Evolutionary conservation across 208 protist species (phyloP).

Genomic region (Crithidia mellificae): DNA sequence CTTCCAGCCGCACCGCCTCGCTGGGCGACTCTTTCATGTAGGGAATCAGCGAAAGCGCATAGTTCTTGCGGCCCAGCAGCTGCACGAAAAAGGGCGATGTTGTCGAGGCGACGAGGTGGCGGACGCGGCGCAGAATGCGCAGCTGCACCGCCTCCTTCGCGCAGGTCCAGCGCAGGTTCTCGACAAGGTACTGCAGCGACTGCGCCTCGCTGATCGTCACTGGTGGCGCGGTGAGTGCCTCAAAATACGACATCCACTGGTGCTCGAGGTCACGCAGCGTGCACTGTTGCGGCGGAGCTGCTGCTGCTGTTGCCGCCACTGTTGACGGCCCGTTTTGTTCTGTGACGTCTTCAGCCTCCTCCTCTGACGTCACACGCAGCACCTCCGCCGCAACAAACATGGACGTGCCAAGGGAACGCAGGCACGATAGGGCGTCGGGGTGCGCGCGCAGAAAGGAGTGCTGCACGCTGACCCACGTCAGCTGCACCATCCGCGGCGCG

Average conservation of each 20-base stretch:
- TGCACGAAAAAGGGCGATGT: slow-evolving; percentile 46
- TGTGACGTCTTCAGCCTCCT: slow-evolving; percentile 20
- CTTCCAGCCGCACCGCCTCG: slow-evolving; percentile 56
- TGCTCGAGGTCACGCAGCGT: slow-evolving; percentile 40
- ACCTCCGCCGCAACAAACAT: slow-evolving; percentile 61
- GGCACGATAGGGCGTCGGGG: slow-evolving; percentile 34
- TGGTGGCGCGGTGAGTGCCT: slow-evolving; percentile 54
- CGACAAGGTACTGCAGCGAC: slow-evolving; percentile 49
- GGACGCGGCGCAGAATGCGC: slow-evolving; percentile 47
- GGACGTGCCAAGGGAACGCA: slow-evolving; percentile 59
- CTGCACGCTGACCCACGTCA: slow-evolving; percentile 59
- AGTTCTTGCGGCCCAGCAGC: slow-evolving; percentile 63
- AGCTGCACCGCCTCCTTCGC: slow-evolving; percentile 15
- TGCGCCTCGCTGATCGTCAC: slow-evolving; percentile 69
- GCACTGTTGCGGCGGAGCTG: not conserved
- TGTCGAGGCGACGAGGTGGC: slow-evolving; percentile 61
- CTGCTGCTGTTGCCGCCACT: not conserved
- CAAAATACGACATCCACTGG: slow-evolving; percentile 61
- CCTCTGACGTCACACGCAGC: slow-evolving; percentile 28
- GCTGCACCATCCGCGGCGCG: slow-evolving; percentile 47
- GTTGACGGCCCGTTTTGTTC: not conserved
- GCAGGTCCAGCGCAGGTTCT: slow-evolving; percentile 42
- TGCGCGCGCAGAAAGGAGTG: slow-evolving; percentile 32
- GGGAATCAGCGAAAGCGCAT: slow-evolving; percentile 61
- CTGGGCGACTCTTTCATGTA: slow-evolving; percentile 39